These are phyloP conservation scores for Acanthamoeba divionensis DNA, from an alignment of 208 protist species.

Conservation along the genomic window DNA sequence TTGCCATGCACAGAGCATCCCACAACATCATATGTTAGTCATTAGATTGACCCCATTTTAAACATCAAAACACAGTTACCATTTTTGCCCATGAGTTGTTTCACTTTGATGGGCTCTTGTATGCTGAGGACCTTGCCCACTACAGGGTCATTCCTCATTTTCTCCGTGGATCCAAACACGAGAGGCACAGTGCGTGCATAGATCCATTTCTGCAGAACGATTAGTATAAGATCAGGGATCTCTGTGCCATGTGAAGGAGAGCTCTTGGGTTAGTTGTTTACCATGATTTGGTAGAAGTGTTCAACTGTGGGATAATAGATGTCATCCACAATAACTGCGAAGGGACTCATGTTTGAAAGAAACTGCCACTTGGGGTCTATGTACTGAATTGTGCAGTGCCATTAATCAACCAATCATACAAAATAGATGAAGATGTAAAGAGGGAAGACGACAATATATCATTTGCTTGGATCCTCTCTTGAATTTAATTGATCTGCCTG, in stretches of 20 bases:
- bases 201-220: slow-evolving; percentile 8
- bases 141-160: slow-evolving; percentile 16
- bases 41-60: too few species aligned
- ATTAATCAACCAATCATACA: neutral
- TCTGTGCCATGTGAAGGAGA: too few species aligned
- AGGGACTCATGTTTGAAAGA: slow-evolving; percentile 16
- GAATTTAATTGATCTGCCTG: neutral
- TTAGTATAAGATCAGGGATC: neutral
- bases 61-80: neutral
- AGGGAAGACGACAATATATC: too few species aligned
- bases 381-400: neutral
- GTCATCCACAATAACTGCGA: neutral
- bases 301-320: slow-evolving; percentile 6
- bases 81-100: slow-evolving; percentile 42
- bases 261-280: too few species aligned
- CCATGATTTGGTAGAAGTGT: slow-evolving; percentile 43
- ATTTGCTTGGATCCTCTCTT: neutral
- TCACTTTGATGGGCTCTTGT: slow-evolving; percentile 20
- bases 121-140: slow-evolving; percentile 16
- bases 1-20: too few species aligned
- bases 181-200: slow-evolving; percentile 3
- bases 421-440: neutral
- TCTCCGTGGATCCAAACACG: neutral
- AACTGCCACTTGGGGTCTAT: slow-evolving; percentile 18
- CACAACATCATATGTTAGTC: too few species aligned